phyloP scores from a whole-genome alignment of 345 rosid genomes.

The Trapa bicornis region DNA sequence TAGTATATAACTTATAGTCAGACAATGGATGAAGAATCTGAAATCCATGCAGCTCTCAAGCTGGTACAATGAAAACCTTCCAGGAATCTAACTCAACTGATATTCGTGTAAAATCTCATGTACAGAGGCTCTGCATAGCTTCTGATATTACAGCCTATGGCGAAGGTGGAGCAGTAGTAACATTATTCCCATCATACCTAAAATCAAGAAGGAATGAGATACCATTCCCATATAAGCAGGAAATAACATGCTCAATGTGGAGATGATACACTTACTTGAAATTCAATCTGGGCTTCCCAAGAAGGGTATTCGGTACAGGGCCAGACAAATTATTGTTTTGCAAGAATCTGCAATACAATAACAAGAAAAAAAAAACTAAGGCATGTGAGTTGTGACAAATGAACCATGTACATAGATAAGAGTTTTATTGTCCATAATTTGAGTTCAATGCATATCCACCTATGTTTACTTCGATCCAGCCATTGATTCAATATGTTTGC shows the following conservation, averaged over 20 bases:
- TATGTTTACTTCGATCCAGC: neutral
- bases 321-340: constrained; percentile 89
- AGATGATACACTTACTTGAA: constrained; percentile 27
- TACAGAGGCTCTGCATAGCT: neutral
- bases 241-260: neutral
- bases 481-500: neutral
- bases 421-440: neutral
- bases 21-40: neutral
- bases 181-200: constrained; percentile 42
- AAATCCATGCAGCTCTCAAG: neutral
- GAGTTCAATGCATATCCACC: neutral
- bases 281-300: constrained; percentile 36
- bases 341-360: constrained; percentile 41
- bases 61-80: constrained; percentile 1
- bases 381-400: neutral
- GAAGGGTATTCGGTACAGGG: constrained; percentile 40
- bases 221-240: neutral
- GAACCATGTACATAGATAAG: neutral
- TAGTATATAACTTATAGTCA: neutral
- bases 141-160: neutral
- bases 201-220: constrained; percentile 4
- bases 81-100: neutral
- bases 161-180: constrained; percentile 24
- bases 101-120: neutral
- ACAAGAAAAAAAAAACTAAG: constrained; percentile 4